Conservation (phyloP, 2,329 filamentous ascomycete genomes). For the Talaromyces verruculosus region DNA sequence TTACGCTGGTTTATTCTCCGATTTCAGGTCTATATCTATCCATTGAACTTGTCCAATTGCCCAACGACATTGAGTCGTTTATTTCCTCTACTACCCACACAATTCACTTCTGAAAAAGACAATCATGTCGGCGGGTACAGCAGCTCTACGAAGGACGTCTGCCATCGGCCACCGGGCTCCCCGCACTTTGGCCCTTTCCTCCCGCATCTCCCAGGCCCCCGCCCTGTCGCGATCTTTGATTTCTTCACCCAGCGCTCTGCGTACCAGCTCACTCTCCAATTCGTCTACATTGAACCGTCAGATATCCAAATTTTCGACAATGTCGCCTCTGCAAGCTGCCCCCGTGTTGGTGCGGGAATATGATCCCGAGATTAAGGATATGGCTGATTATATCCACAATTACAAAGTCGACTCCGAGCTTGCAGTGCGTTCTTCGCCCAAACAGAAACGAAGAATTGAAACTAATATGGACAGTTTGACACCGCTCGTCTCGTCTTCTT, state of each 20-base stretch:
- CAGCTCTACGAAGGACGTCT: conserved; percentile 39
- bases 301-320: conserved; percentile 44
- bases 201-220: conserved; percentile 47
- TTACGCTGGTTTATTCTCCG: not conserved
- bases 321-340: conserved; percentile 40
- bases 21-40: conserved; percentile 9
- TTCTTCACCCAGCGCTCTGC: conserved; percentile 24
- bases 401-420: conserved; percentile 87
- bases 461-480: conserved; percentile 60
- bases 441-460: not conserved
- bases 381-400: conserved; percentile 92
- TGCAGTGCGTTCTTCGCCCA: conserved; percentile 63
- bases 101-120: not conserved
- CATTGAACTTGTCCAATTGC: conserved; percentile 7
- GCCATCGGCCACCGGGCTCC: conserved; percentile 41
- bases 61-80: conserved; percentile 4
- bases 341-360: conserved; percentile 57
- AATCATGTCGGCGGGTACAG: conserved; percentile 41
- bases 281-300: conserved; percentile 12
- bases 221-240: conserved; percentile 35
- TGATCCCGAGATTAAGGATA: conserved; percentile 91
- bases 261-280: conserved; percentile 20
- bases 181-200: conserved; percentile 43
- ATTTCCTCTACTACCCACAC: not conserved
- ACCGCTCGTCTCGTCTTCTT: conserved; percentile 96